Base-by-base conservation (phyloP, 371 early-diverging fungal genomes). In the Circinella umbellata region DNA sequence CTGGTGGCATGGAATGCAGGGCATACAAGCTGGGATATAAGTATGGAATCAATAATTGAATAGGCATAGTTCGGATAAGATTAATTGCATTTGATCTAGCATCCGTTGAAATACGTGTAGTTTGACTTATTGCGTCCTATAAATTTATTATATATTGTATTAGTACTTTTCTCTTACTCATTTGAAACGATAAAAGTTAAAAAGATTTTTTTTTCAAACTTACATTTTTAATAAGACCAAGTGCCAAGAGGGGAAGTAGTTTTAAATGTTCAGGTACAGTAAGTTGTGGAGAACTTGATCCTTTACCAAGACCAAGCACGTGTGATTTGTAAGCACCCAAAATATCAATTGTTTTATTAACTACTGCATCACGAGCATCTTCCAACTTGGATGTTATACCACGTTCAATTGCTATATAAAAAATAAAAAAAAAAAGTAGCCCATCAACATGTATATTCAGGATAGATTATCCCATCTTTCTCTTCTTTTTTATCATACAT, bases 351-450 rank as follows among this genome's bases (percentile, higher is more conserved):
- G 90, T 73, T 83, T 96, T 97, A 86, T 94, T 90, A 38, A 92
- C 86, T 66, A 98, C 80, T 0, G 97, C 96, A 67, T 98, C 98
- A 49, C 98, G 88, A 17, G 98, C 98, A 81, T 96, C 97, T 69
- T 97, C 98, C 67, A 98, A 75, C 69, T 96, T 95, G 13, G 94
- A 89, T 35, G 89, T 88, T 62, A 96, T 73, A 0, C 91, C 91
- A 53, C 96, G 87, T 69, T 98, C 98, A 10, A 96, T 92, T 66
- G 78, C 83, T 80, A 37, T 20, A 15, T 27, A 51, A 34, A 27
- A 1, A 53, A 15, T 53, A 35, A 49, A 18, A 51, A 34, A 61
- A 61, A 61, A 1, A 7, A 57, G 3, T 27, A 14, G 27, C 2
- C 2, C 27, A 27, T 27, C 27, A 27, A 27, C 2, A 27, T 27